Evolutionary conservation across 2,329 filamentous ascomycete species (phyloP), one percentile per base, ranked within the genome.

Genomic region (Fusarium protoensiforme): DNA sequence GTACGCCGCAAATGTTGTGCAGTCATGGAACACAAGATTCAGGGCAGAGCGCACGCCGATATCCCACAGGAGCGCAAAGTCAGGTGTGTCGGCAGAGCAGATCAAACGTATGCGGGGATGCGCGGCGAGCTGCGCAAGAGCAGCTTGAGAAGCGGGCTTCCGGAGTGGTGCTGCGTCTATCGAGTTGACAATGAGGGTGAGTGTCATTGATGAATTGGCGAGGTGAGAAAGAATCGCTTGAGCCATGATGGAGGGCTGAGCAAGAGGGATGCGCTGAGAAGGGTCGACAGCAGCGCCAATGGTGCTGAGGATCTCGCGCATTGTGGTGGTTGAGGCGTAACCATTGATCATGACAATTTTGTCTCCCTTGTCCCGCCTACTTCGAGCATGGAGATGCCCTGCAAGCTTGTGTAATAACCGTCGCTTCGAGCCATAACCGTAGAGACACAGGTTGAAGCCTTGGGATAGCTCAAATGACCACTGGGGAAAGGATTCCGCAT

Each of bases 401-500:
- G 94, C 95, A 80, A 98, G 97, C 48, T 89, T 87, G 68, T 92
- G 90, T 11, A 96, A 86, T 1, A 98, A 88, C 4, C 86, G 84
- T 36, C 93, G 88, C 82, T 99, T 99, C 3, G 95, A 97, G 1
- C 96, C 96, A 80, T 94, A 97, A 33, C 96, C 96, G 80, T 97
- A 98, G 0, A 98, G 84, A 79, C 96, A 98, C 60, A 98, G 86
- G 78, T 94, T 95, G 85, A 98, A 98, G 24, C 92, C 91, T 80
- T 98, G 91, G 7, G 91, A 87, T 18, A 98, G 88, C 84, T 99
- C 96, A 80, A 98, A 98, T 1, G 89, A 85, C 96, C 96, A 99
- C 80, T 98, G 96, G 2, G 92, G 89, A 80, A 98, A 98, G 1
- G 93, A 94, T 69, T 93, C 90, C 51, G 90, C 86, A 80, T 98